A percentile compares a stretch with the other conserved stretches of the same genome.
Conservation (phyloP, 2,329 filamentous ascomycete genomes). For the Scytalidium sp. region DNA sequence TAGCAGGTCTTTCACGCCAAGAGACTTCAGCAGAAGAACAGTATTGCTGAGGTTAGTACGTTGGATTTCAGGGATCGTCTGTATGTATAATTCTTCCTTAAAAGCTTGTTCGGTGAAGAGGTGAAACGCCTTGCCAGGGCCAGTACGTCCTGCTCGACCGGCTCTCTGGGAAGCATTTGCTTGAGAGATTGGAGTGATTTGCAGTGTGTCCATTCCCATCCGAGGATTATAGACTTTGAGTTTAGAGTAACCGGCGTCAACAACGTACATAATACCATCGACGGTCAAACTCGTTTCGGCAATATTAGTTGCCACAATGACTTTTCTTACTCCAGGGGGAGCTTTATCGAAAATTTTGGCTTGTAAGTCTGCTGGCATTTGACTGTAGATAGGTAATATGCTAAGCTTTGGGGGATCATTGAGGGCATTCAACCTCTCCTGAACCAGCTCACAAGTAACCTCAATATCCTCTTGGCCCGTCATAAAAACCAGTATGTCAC, state of each 20-base stretch:
- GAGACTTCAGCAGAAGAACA: constrained; percentile 87
- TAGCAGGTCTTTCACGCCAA: constrained; percentile 89
- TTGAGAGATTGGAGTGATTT: constrained; percentile 96
- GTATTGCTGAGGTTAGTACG: constrained; percentile 95
- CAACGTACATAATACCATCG: constrained; percentile 98
- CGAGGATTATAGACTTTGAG: constrained; percentile 98
- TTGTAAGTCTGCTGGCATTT: constrained; percentile 97
- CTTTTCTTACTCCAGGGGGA: constrained; percentile 86
- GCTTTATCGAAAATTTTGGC: constrained; percentile 97
- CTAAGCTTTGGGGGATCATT: constrained; percentile 94
- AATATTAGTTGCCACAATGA: constrained; percentile 98
- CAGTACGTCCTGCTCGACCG: constrained; percentile 89
- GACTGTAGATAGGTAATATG: constrained; percentile 96
- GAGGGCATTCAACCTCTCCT: constrained; percentile 80
- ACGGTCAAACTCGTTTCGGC: constrained; percentile 97
- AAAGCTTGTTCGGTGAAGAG: constrained; percentile 93
- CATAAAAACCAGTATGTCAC: constrained; percentile 98
- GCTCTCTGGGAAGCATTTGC: constrained; percentile 93
- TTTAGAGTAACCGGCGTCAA: constrained; percentile 94
- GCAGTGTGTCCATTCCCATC: constrained; percentile 98
- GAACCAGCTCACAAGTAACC: constrained; percentile 88
- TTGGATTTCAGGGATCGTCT: constrained; percentile 97
- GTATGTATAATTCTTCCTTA: constrained; percentile 92
- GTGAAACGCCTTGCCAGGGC: constrained; percentile 91
- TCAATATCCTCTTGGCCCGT: constrained; percentile 99